These are phyloP conservation scores for Clohesyomyces aquaticus DNA, from an alignment of 495 filamentous ascomycete species.

Conservation along the genomic window DNA sequence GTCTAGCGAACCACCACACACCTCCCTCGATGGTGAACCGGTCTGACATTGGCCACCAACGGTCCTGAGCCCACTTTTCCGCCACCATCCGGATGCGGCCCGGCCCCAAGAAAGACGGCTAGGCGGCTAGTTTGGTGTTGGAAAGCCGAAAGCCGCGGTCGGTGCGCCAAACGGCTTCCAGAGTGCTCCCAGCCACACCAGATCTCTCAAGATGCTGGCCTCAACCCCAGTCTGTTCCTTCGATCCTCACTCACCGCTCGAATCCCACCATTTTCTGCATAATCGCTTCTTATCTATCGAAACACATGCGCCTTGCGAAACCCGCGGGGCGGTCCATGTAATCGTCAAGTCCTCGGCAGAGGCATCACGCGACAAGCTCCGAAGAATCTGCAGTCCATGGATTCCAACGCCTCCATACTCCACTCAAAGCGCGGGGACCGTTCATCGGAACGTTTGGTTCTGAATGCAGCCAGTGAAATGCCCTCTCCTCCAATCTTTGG, in stretches of 20 bases:
- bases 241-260: background rate
- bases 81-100: slow-evolving; percentile 19
- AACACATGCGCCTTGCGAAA: too few relatives aligned
- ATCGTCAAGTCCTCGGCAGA: too few relatives aligned
- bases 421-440: too few relatives aligned
- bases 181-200: background rate
- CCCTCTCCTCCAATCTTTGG: too few relatives aligned
- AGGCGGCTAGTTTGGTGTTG: background rate
- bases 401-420: too few relatives aligned
- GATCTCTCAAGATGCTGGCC: background rate
- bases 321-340: too few relatives aligned
- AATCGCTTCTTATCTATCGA: background rate
- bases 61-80: background rate
- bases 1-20: slow-evolving; percentile 6
- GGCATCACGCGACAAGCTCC: too few relatives aligned
- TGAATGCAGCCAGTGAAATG: too few relatives aligned
- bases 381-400: too few relatives aligned
- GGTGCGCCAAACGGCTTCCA: background rate
- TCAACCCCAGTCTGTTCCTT: background rate
- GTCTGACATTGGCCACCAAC: background rate
- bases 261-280: background rate
- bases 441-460: too few relatives aligned
- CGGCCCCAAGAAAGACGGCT: slow-evolving; percentile 17
- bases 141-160: background rate
- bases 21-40: slow-evolving; percentile 29